Conservation (phyloP, 1,284 basidiomycete genomes). For the Malassezia vespertilionis region DNA sequence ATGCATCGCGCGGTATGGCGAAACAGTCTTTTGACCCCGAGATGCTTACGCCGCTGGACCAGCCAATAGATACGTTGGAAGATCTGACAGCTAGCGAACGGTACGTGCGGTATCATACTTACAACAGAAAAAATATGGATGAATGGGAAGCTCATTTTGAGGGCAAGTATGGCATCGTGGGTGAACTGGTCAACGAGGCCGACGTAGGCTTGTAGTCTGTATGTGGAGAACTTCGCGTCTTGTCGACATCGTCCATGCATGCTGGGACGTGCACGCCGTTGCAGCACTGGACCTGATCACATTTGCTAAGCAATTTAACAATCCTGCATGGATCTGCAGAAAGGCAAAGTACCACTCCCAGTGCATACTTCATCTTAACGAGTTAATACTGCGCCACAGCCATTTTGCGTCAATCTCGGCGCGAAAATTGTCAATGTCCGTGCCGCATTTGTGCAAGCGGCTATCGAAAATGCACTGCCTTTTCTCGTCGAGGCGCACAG, state of each 20-base stretch:
- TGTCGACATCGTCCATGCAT: too few relatives aligned
- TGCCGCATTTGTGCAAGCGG: not conserved
- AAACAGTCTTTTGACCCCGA: conserved; percentile 81
- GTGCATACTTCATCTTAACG: conserved; percentile 28
- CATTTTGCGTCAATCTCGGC: conserved; percentile 30
- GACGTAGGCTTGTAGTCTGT: too few relatives aligned
- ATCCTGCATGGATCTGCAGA: too few relatives aligned
- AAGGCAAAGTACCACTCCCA: conserved; percentile 48
- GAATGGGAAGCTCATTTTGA: conserved; percentile 40
- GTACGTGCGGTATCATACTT: conserved; percentile 45
- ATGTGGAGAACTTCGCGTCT: too few relatives aligned
- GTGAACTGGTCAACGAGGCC: conserved; percentile 39
- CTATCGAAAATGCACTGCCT: not conserved
- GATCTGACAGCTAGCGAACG: conserved; percentile 70
- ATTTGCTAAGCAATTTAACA: too few relatives aligned
- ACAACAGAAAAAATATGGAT: conserved; percentile 28
- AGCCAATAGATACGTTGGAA: conserved; percentile 69
- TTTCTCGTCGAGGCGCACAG: not conserved
- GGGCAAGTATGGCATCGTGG: conserved; percentile 40
- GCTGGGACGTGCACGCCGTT: too few relatives aligned
- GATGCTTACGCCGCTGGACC: conserved; percentile 75
- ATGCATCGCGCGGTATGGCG: conserved; percentile 88
- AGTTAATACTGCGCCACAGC: conserved; percentile 31
- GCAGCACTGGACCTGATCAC: too few relatives aligned
- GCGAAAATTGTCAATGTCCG: conserved; percentile 17